Evolutionary conservation across 108 stramenopile genomes (phyloP), one percentile per base, ranked within the genome.

Genomic region (Mediolabrus comicus): DNA sequence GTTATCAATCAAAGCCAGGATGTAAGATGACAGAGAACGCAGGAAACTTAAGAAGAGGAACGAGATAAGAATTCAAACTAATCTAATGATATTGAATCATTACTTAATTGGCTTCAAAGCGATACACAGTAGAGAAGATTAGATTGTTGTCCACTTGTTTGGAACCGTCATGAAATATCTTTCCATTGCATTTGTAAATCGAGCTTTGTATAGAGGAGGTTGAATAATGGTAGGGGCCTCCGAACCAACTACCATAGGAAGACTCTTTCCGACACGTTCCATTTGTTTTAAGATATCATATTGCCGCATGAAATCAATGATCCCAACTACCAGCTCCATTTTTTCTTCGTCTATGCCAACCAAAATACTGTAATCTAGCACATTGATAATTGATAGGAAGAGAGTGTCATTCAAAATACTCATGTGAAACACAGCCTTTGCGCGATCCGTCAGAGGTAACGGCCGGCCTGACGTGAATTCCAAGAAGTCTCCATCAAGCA

Each of bases 261-360:
- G 84, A 65, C 83, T 83, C 69, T 98, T 98, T 0, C 95, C 97
- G 11, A 97, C 89, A 65, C 97, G 87, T 69, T 97, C 97, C 92
- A 98, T 94, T 72, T 95, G 95, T 74, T 98, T 98, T 81, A 98
- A 74, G 51, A 98, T 97, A 75, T 98, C 98, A 69, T 98, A 98
- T 67, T 98, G 92, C 8, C 98, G 70, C 96, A 98, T 94, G 63
- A 96, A 98, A 79, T 98, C 98, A 69, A 98, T 98, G 53, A 98
- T 98, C 4, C 98, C 98, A 25, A 98, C 97, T 22, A 97, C 96
- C 24, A 97, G 84, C 59, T 97, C 94, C 82, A 85, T 90, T 32
- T 80, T 84, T 28, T 95, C 95, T 59, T 96, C 95, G 70, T 97
- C 97, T 22, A 97, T 86, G 8, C 97, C 97, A 14, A 98, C 97